Percentiles rank a stretch among this genome's conserved stretches.
phyloP scores from a whole-genome alignment of 495 filamentous ascomycete species.

The Thozetella sp. region DNA sequence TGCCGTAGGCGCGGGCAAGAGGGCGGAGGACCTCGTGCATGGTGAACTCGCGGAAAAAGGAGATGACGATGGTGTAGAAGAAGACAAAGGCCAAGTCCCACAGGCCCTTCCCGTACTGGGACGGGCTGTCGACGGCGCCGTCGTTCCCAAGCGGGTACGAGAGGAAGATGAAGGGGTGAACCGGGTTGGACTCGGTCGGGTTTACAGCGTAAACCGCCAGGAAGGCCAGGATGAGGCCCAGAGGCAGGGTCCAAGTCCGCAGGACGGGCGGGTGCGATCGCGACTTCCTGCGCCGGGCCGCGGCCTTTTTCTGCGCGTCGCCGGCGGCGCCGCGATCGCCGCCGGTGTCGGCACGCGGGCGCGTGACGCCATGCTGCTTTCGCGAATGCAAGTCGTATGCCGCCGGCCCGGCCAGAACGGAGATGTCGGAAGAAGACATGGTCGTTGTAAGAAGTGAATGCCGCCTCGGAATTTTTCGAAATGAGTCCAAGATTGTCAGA shows the following conservation, averaged over 20 bases:
- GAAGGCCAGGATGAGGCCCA: constrained; percentile 67
- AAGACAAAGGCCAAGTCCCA: constrained; percentile 85
- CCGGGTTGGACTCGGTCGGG: constrained; percentile 78
- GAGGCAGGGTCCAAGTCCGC: constrained; percentile 80
- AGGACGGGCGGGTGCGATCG: constrained; percentile 56
- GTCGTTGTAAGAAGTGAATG: too few species aligned
- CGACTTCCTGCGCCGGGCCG: background rate
- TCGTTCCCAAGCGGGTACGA: constrained; percentile 75
- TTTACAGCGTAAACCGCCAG: constrained; percentile 73
- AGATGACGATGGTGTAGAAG: constrained; percentile 88
- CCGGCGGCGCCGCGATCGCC: background rate
- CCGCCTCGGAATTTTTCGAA: too few species aligned
- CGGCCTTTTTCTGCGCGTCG: background rate
- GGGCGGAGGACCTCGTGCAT: constrained; percentile 93
- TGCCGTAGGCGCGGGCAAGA: constrained; percentile 68
- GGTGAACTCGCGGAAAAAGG: constrained; percentile 93
- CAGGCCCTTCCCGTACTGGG: constrained; percentile 87
- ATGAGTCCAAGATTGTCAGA: too few species aligned
- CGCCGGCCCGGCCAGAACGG: background rate
- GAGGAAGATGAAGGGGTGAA: constrained; percentile 88
- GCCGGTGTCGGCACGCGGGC: background rate
- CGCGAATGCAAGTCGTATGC: too few species aligned
- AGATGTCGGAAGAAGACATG: background rate
- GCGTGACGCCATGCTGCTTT: too few species aligned
- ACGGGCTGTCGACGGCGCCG: constrained; percentile 46